phyloP scores from a whole-genome alignment of 305 asterid species.

The Fraxinus greggii region DNA sequence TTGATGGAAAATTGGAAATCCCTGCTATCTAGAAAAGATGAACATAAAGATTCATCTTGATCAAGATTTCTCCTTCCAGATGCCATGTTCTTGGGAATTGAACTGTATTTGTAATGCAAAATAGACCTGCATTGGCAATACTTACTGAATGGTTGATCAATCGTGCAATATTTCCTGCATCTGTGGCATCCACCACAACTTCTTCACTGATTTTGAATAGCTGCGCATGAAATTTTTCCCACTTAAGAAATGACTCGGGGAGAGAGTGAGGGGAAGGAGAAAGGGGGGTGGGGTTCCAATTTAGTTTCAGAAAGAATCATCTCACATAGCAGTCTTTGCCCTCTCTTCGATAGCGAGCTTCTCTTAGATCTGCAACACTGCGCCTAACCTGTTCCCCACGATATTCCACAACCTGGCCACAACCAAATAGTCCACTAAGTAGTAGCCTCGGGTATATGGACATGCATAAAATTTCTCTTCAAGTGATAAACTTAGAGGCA shows the following conservation, averaged over 20 bases:
- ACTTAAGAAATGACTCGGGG: not conserved
- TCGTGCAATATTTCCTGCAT: conserved; percentile 97
- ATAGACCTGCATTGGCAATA: not conserved
- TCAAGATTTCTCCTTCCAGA: not conserved
- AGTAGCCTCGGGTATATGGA: not conserved
- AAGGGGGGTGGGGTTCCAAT: not conserved
- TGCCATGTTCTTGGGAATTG: not conserved
- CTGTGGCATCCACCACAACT: conserved; percentile 96
- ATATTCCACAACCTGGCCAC: conserved; percentile 84
- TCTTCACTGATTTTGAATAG: conserved; percentile 96
- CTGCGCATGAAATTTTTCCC: conserved; percentile 42
- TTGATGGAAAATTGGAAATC: not conserved
- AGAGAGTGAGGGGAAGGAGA: not conserved
- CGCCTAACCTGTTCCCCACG: conserved; percentile 98
- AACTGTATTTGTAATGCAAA: not conserved
- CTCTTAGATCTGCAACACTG: conserved; percentile 93
- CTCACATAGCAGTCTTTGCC: conserved; percentile 98
- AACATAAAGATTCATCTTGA: not conserved
- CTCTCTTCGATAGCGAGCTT: conserved; percentile 70
- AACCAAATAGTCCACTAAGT: conserved; percentile 10
- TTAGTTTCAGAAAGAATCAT: not conserved
- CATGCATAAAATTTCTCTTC: not conserved
- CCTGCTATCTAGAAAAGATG: not conserved
- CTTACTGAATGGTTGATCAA: conserved; percentile 94
- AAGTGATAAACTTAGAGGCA: not conserved